Conservation (phyloP, 371 early-diverging fungal genomes). For the Cokeromyces recurvatus region DNA sequence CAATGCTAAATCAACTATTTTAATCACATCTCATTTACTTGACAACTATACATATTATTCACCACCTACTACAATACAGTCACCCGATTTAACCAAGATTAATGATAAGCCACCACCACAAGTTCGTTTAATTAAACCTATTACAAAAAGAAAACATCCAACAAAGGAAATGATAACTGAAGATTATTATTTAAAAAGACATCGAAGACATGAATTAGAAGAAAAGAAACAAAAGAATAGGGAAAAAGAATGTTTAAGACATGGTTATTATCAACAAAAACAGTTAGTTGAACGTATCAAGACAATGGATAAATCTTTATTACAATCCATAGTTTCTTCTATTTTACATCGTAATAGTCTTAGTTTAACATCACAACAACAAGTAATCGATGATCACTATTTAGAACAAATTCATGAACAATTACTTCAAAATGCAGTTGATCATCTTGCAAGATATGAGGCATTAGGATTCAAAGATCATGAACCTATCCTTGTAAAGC, state of each 20-base stretch:
- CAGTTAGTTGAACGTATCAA: constrained; percentile 54
- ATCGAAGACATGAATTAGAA: constrained; percentile 58
- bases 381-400: constrained; percentile 17
- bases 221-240: constrained; percentile 66
- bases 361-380: neutral
- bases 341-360: constrained; percentile 21
- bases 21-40: no score
- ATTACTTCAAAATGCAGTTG: constrained; percentile 50
- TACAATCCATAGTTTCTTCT: constrained; percentile 36
- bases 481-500: neutral
- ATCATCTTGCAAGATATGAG: constrained; percentile 47
- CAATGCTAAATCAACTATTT: no score
- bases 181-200: constrained; percentile 56
- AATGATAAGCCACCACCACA: no score
- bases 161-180: constrained; percentile 18
- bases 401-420: constrained; percentile 40
- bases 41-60: no score
- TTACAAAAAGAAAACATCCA: no score
- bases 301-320: constrained; percentile 41
- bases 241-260: constrained; percentile 56
- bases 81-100: no score
- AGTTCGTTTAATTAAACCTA: neutral
- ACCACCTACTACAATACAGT: no score
- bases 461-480: constrained; percentile 32
- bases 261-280: constrained; percentile 62